phyloP scores from a whole-genome alignment of 257 asterid species.

The Lycium ferocissimum region DNA sequence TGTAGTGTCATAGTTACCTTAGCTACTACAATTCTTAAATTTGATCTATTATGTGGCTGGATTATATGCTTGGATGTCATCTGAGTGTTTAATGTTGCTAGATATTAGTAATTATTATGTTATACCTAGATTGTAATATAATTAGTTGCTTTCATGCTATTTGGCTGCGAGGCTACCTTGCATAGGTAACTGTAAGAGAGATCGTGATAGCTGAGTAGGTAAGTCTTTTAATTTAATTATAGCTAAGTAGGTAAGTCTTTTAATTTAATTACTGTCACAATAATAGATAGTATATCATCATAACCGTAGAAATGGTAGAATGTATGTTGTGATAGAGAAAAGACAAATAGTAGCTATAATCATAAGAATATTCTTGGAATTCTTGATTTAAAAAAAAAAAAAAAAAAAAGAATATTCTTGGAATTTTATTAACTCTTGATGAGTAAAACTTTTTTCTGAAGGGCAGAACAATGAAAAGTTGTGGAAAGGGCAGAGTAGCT shows the following conservation, averaged over 20 bases:
- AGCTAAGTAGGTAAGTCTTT: neutral
- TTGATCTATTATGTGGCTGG: neutral
- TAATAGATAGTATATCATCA: neutral
- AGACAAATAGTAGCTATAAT: neutral
- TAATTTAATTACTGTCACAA: neutral
- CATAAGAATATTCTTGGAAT: neutral
- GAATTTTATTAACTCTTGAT: neutral
- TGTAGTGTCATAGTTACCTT: neutral
- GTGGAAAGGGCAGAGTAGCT: neutral
- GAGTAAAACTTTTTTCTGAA: neutral
- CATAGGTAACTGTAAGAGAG: neutral
- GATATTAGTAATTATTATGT: neutral
- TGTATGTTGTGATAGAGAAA: neutral
- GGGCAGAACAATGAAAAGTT: neutral
- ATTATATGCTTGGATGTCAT: neutral
- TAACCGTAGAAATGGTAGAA: neutral
- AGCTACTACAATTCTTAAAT: neutral
- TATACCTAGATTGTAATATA: neutral
- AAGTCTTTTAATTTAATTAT: neutral
- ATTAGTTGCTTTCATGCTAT: neutral
- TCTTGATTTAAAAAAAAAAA: neutral
- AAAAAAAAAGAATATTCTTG: neutral
- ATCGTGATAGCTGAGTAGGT: neutral
- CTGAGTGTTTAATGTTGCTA: neutral
- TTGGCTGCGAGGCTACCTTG: neutral